phyloP scores from a whole-genome alignment of 371 early-diverging fungal genomes.

The Sporodiniella umbellata region DNA sequence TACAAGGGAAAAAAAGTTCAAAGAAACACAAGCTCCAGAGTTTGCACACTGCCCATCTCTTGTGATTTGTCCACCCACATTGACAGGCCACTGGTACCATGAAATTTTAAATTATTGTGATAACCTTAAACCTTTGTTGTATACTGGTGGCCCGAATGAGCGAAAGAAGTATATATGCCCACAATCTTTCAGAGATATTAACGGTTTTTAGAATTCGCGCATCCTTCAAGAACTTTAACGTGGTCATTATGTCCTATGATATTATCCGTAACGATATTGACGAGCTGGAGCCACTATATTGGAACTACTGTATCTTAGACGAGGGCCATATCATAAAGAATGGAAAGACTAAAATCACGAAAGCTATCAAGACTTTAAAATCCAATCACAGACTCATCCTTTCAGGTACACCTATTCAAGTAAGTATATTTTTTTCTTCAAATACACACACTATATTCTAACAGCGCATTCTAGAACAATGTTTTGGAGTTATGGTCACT shows the following conservation, averaged over 20 bases:
- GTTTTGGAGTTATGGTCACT: conserved; percentile 97
- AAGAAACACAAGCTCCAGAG: conserved; percentile 64
- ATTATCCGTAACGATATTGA: conserved; percentile 95
- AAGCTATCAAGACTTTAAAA: conserved; percentile 77
- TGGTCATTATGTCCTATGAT: conserved; percentile 95
- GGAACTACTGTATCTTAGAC: conserved; percentile 98
- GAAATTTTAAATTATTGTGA: conserved; percentile 88
- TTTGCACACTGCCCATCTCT: conserved; percentile 75
- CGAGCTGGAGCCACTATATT: conserved; percentile 65
- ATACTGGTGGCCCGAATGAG: conserved; percentile 81
- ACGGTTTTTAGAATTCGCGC: conserved; percentile 30
- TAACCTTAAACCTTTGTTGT: conserved; percentile 76
- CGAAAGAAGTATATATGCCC: conserved; percentile 55
- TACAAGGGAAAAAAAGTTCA: conserved; percentile 58
- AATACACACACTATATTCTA: neutral
- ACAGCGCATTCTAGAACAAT: conserved; percentile 67
- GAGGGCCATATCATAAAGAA: conserved; percentile 99
- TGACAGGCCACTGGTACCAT: conserved; percentile 98
- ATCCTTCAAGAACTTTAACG: conserved; percentile 58
- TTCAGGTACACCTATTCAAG: conserved; percentile 99
- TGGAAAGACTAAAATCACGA: conserved; percentile 90
- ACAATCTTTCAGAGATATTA: too few species aligned
- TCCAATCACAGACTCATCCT: conserved; percentile 92
- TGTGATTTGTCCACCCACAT: conserved; percentile 96
- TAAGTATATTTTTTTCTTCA: neutral